Evolutionary conservation across 306 rosid genomes (phyloP).

Genomic region (Senna siamea): DNA sequence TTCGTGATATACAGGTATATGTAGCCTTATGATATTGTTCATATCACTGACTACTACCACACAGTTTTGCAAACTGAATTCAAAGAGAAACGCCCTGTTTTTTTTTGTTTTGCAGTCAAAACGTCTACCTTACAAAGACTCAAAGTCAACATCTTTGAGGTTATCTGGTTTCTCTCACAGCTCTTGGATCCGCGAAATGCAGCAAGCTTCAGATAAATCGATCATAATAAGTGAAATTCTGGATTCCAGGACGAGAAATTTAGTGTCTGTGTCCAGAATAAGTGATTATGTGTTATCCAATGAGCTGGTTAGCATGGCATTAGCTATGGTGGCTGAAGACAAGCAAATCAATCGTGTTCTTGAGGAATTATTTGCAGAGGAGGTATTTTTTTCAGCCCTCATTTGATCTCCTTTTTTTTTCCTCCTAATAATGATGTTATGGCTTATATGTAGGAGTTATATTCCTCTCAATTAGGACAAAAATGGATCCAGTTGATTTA

Average conservation of each 20-base stretch:
- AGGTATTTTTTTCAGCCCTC: conserved; percentile 51
- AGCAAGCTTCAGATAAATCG: conserved; percentile 92
- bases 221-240: conserved; percentile 95
- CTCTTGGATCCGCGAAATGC: conserved; percentile 98
- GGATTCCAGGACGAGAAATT: conserved; percentile 97
- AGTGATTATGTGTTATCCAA: conserved; percentile 95
- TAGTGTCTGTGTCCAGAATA: conserved; percentile 96
- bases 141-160: conserved; percentile 57
- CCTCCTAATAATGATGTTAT: conserved; percentile 23
- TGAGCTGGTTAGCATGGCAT: conserved; percentile 97
- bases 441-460: no score
- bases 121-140: conserved; percentile 86
- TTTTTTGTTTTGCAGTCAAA: conserved; percentile 62
- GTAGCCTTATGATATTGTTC: conserved; percentile 22
- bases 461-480: not conserved
- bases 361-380: conserved; percentile 95
- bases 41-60: conserved; percentile 2
- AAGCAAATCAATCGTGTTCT: conserved; percentile 97
- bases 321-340: conserved; percentile 99
- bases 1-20: conserved; percentile 92
- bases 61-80: conserved; percentile 30
- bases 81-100: conserved; percentile 22
- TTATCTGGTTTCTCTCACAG: conserved; percentile 86
- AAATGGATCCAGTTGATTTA: conserved; percentile 9
- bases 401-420: not conserved